phyloP scores from a whole-genome alignment of 2,329 filamentous ascomycete genomes.

The Cladosporium cucumerinum region DNA sequence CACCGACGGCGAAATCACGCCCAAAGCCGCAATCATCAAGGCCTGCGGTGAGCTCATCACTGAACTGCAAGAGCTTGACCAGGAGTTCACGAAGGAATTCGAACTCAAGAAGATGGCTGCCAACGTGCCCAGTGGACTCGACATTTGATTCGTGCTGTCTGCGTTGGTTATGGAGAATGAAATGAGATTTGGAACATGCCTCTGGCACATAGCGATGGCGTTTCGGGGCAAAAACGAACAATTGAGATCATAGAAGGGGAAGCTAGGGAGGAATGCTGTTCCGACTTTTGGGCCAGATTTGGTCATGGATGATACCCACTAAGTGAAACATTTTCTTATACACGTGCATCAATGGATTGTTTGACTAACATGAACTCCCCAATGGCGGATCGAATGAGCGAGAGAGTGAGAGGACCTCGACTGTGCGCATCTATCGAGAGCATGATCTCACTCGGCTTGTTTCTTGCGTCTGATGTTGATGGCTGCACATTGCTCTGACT shows the following conservation, averaged over 20 bases:
- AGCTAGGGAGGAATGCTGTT: background rate
- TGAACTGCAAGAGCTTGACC: conserved; percentile 73
- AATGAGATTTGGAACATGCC: background rate
- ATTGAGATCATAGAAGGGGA: background rate
- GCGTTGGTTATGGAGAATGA: background rate
- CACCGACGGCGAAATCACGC: conserved; percentile 82
- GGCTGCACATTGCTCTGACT: background rate
- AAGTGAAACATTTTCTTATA: conserved; percentile 1
- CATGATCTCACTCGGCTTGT: background rate
- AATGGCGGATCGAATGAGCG: background rate
- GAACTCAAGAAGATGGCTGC: conserved; percentile 77
- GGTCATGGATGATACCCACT: conserved; percentile 16
- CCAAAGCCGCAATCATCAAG: conserved; percentile 81
- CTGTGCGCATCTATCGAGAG: background rate
- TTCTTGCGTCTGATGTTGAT: background rate
- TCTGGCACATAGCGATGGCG: conserved; percentile 26
- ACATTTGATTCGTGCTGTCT: conserved; percentile 18
- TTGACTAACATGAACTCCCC: background rate
- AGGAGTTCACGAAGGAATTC: conserved; percentile 90
- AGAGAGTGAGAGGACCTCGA: background rate
- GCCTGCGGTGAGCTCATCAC: conserved; percentile 79
- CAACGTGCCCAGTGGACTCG: conserved; percentile 25
- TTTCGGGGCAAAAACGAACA: conserved; percentile 12
- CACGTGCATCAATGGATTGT: conserved; percentile 8
- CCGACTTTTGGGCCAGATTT: conserved; percentile 2